A percentile compares a stretch with the other conserved stretches of the same genome.
phyloP scores from a whole-genome alignment of 2,329 filamentous ascomycete genomes.

The Fusarium sp. region DNA sequence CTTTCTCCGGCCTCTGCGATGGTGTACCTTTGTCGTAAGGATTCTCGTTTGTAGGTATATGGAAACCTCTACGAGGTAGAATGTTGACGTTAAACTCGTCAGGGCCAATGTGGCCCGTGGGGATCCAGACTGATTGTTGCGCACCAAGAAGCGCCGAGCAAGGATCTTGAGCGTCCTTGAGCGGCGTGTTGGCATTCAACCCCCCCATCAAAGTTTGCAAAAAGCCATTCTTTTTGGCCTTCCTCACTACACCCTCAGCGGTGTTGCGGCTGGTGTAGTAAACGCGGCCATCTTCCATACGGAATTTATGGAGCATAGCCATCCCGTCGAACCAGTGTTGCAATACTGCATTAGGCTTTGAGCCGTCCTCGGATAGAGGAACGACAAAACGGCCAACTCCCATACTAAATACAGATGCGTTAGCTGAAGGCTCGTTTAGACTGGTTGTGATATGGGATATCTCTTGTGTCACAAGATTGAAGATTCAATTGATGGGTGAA shows the following conservation, averaged over 20 bases:
- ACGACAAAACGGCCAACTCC: neutral
- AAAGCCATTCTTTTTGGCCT: neutral
- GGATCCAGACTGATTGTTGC: neutral
- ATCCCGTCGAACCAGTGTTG: neutral
- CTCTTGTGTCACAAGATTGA: neutral
- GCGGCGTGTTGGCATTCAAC: neutral
- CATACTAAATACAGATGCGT: rapidly evolving
- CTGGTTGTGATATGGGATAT: too few species aligned
- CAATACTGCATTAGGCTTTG: neutral
- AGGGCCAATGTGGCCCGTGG: neutral
- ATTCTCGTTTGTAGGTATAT: neutral
- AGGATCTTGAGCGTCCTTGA: neutral
- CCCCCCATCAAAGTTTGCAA: neutral
- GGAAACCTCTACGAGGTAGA: neutral
- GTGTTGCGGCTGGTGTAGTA: neutral
- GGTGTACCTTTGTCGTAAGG: neutral
- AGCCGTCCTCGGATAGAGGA: neutral
- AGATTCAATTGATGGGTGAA: neutral
- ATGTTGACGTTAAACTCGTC: neutral
- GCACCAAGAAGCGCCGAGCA: neutral
- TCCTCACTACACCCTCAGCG: neutral
- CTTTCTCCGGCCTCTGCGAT: neutral
- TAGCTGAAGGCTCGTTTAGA: neutral
- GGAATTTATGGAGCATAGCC: neutral
- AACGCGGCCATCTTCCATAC: neutral